Percentiles rank a stretch among this genome's conserved stretches.
Conservation (phyloP, 1,284 basidiomycete species). For the Cryptococcus sp. region DNA sequence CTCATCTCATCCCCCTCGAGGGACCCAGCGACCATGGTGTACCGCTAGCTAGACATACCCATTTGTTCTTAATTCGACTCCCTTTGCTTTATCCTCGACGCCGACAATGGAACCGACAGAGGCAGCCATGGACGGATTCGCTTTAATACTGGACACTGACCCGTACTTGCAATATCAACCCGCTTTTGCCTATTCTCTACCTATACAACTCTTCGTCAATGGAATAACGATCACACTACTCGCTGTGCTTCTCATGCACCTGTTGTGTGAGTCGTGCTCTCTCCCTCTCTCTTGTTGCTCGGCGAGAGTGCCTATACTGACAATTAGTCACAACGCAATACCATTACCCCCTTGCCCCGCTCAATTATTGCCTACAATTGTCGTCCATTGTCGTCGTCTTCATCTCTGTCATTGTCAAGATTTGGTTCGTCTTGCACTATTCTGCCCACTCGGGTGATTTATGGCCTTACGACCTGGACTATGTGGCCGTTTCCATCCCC, state of each 20-base stretch:
- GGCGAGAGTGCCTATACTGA: neutral
- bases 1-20: too few species aligned
- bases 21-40: too few species aligned
- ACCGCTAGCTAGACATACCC: too few species aligned
- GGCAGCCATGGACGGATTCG: neutral
- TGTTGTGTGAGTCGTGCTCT: conserved; percentile 55
- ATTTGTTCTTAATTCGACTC: too few species aligned
- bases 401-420: conserved; percentile 66
- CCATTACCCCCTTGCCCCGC: conserved; percentile 85
- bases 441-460: conserved; percentile 59
- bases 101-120: neutral
- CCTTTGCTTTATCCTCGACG: too few species aligned
- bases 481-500: conserved; percentile 77
- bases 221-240: conserved; percentile 84
- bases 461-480: conserved; percentile 95
- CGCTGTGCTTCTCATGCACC: conserved; percentile 80
- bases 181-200: conserved; percentile 74
- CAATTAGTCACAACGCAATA: conserved; percentile 78
- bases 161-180: conserved; percentile 73
- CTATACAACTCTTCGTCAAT: conserved; percentile 81
- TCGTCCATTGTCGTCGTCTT: conserved; percentile 74
- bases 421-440: conserved; percentile 64
- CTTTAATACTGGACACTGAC: conserved; percentile 45
- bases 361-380: conserved; percentile 86
- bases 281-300: too few species aligned